Evolutionary conservation across 768 basidiomycete species (phyloP).

Genomic region (Omphalotus guepiniiformis): DNA sequence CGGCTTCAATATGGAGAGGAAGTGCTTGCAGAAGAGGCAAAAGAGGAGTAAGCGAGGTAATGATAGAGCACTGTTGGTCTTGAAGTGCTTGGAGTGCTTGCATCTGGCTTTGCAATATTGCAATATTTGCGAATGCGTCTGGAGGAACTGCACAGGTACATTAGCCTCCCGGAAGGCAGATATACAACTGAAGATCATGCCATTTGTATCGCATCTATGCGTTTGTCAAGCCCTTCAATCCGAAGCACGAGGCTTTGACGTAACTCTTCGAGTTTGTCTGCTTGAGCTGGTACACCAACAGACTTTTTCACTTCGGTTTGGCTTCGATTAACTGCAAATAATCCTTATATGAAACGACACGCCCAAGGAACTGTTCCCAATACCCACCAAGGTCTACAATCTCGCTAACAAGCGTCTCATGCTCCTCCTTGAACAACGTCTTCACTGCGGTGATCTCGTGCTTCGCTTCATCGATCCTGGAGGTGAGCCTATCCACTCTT

Average conservation of each 20-base stretch:
- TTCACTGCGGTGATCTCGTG: slow-evolving; percentile 50
- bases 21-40: slow-evolving; percentile 58
- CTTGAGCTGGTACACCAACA: slow-evolving; percentile 56
- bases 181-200: slow-evolving; percentile 46
- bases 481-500: slow-evolving; percentile 48
- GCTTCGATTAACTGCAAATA: slow-evolving; percentile 52
- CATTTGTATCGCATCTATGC: slow-evolving; percentile 48
- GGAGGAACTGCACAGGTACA: slow-evolving; percentile 16
- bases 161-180: background rate
- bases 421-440: slow-evolving; percentile 55
- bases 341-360: slow-evolving; percentile 16
- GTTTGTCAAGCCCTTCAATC: slow-evolving; percentile 47
- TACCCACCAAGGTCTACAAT: slow-evolving; percentile 52
- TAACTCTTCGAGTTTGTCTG: slow-evolving; percentile 31
- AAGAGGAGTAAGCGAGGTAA: slow-evolving; percentile 53
- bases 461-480: slow-evolving; percentile 47
- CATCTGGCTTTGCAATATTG: slow-evolving; percentile 53
- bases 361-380: too few species aligned
- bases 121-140: slow-evolving; percentile 27
- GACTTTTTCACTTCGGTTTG: slow-evolving; percentile 58
- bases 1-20: slow-evolving; percentile 50
- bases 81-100: slow-evolving; percentile 57
- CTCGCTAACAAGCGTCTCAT: slow-evolving; percentile 51
- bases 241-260: slow-evolving; percentile 38
- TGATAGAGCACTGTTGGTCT: slow-evolving; percentile 54